Conservation (phyloP, 148 eudicot species). For the Cornus suecica region DNA sequence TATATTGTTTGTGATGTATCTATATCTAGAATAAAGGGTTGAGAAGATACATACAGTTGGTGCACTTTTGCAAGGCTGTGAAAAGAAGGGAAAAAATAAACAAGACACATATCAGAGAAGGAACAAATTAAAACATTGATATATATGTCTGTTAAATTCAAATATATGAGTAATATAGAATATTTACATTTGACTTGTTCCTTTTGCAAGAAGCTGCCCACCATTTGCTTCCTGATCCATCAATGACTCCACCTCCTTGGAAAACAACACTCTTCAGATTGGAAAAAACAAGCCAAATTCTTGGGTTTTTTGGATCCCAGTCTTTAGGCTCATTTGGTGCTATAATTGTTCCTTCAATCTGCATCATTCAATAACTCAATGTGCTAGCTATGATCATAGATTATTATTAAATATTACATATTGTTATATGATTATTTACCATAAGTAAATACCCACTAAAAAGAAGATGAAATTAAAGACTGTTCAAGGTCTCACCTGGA, state of each 20-base stretch:
- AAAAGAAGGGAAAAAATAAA: conserved; percentile 17
- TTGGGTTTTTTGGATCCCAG: conserved; percentile 72
- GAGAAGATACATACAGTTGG: conserved; percentile 65
- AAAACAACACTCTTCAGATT: conserved; percentile 64
- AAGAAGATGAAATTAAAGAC: not conserved
- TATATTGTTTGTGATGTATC: not conserved
- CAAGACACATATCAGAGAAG: not conserved
- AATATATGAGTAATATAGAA: not conserved
- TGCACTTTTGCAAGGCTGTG: conserved; percentile 90
- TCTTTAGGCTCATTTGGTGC: conserved; percentile 81
- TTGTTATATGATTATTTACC: too few relatives aligned
- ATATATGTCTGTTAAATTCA: not conserved
- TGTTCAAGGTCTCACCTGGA: conserved; percentile 52
- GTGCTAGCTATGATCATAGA: conserved; percentile 7
- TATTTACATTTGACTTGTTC: conserved; percentile 80
- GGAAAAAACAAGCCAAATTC: conserved; percentile 73
- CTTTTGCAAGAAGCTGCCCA: conserved; percentile 99
- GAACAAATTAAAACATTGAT: not conserved
- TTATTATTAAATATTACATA: not conserved
- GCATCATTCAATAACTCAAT: conserved; percentile 7
- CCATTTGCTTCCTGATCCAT: conserved; percentile 99
- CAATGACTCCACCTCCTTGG: conserved; percentile 85
- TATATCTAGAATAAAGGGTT: not conserved
- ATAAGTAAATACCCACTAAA: not conserved
- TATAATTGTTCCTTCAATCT: conserved; percentile 89